Evolutionary conservation across 1,284 basidiomycete genomes (phyloP), one percentile per base, ranked within the genome.

Genomic region (Inonotus hispidus): DNA sequence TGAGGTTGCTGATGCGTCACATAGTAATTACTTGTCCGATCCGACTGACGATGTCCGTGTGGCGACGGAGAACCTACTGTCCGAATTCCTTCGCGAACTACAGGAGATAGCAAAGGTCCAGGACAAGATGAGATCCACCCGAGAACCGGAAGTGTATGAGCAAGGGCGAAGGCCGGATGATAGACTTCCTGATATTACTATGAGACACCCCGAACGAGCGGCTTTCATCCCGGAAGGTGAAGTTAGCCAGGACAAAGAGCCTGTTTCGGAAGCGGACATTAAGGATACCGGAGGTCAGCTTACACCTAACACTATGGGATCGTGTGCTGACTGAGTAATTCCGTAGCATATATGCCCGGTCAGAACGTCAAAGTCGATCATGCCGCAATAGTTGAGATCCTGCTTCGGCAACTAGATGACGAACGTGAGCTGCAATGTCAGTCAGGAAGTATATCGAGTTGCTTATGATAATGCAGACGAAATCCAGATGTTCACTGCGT

Each of bases 321-420:
- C 16, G n/a, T 35, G 7, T 72, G 21, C 73, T 74, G 71, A 74
- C 37, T 67, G 70, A 41, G 19, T 7, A 66, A 71, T 25, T 14
- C 41, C n/a, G n/a, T 68, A 82, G 90, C 85, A 50, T 98, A 94
- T 93, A 78, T 93, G 41, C 94, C 94, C 27, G 95, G 95, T 2
- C 93, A 97, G 77, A 93, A 92, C 1, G 94, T 99, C 6, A 83
- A 83, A 63, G 89, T 99, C 63, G 90, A 98, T 72, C 94, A 96
- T 71, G 84, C 87, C 4, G 88, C 93, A 8, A 94, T 99, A 61
- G 86, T 98, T 60, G 93, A 98, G 68, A 98, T 97, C 65, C 77
- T 99, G 41, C 87, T 99, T n/a, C 83, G 87, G 65, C 94, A 98
- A 70, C 77, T 98, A 29, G 86, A 91, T 55, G 84, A 82, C 65